Base-by-base conservation (phyloP, 2,329 filamentous ascomycete genomes). In the Pyrenophora seminiperda region DNA sequence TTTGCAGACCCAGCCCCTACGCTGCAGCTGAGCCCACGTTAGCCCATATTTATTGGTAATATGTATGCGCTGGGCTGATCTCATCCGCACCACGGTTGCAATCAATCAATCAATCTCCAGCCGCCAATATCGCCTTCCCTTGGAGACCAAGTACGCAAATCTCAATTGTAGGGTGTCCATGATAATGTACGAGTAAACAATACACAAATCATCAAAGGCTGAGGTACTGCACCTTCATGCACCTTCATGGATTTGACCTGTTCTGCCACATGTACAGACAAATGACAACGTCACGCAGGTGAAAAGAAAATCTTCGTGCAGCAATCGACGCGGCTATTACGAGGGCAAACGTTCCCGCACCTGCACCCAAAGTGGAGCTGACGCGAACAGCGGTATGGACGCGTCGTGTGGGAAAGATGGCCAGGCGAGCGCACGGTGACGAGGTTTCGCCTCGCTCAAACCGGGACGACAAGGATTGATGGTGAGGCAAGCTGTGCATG, bases 1-100 rank as follows among this genome's bases (percentile, higher is more conserved):
- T 54, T 56, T 63, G 61, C 63, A 60, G 63, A 63, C 61, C 68
- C 67, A 70, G 64, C 67, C 68, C 67, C 67, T 56, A 51, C 54
- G 57, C 62, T 62, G 63, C 64, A 63, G 47, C 46, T 53, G 51
- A 61, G 58, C 56, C 53, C 50, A 56, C 52, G 56, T 57, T 51
- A 60, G 41, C 40, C 45, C 50, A 57, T 58, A 48, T 52, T 57
- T 47, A 63, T 66, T 62, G 65, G 61, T 53, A 59, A 49, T 50
- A 31, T 42, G 46, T 54, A 64, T 59, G 62, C 61, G 61, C 59
- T 56, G 56, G 30, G 46, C 39, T 42, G 42, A 18, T 36, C 17
- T 41, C 32, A 33, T 52, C 47, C 56, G 54, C 50, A 43, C 47
- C 41, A 39, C 32, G 41, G 55, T 41, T 56, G 52, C 47, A 13